These are phyloP conservation scores for Xylariaceae sp. DNA, from an alignment of 2,329 filamentous ascomycete genomes.

Conservation along the genomic window DNA sequence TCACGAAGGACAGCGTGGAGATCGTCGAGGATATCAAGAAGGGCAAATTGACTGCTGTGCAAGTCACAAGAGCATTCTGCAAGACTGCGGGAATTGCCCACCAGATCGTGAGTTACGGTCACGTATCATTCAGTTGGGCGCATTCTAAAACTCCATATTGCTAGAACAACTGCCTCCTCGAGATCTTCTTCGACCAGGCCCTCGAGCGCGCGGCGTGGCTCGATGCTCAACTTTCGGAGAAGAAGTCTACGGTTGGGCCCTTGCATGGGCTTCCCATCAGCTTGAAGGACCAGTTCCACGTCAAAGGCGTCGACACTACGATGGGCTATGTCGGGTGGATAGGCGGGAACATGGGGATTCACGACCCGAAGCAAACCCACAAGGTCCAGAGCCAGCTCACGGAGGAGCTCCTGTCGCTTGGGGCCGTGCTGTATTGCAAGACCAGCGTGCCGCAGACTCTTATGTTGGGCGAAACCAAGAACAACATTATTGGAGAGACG, in stretches of 20 bases:
- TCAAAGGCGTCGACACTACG: slow-evolving; percentile 26
- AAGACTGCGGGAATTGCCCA: slow-evolving; percentile 48
- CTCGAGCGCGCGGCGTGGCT: slow-evolving; percentile 35
- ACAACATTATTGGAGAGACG: slow-evolving; percentile 58
- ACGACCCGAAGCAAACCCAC: slow-evolving; percentile 33
- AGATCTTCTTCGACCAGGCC: slow-evolving; percentile 29
- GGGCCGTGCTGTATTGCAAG: slow-evolving; percentile 41
- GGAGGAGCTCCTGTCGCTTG: slow-evolving; percentile 30
- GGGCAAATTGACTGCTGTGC: slow-evolving; percentile 24
- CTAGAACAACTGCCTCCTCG: slow-evolving; percentile 30
- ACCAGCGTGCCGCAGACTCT: slow-evolving; percentile 56
- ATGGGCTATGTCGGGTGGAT: slow-evolving; percentile 32
- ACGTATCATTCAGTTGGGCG: too few relatives aligned
- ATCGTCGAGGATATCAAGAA: slow-evolving; percentile 21
- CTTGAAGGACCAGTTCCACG: slow-evolving; percentile 29
- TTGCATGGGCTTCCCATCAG: slow-evolving; percentile 28
- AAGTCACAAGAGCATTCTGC: slow-evolving; percentile 41
- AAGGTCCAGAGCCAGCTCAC: slow-evolving; percentile 13
- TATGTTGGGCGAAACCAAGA: slow-evolving; percentile 52
- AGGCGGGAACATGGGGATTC: slow-evolving; percentile 31
- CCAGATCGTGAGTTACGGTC: slow-evolving; percentile 36
- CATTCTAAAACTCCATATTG: background rate
- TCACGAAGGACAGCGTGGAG: slow-evolving; percentile 16
- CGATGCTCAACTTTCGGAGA: slow-evolving; percentile 38
- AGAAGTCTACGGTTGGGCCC: slow-evolving; percentile 41